These are phyloP conservation scores for Boletus pseudo-olivaceus DNA, from an alignment of 768 basidiomycete genomes.

Conservation along the genomic window DNA sequence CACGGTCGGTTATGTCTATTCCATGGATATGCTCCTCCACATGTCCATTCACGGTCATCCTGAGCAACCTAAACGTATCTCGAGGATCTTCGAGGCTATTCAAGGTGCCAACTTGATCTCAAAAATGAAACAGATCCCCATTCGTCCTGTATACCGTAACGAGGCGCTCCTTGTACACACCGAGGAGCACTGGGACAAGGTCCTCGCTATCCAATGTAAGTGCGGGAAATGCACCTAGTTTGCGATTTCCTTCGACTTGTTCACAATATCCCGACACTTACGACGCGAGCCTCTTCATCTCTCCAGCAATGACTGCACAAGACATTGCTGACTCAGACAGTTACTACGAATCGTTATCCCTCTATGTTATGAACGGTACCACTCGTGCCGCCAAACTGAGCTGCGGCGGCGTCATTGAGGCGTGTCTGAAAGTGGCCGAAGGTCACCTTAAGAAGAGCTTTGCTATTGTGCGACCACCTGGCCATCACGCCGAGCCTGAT, in stretches of 20 bases:
- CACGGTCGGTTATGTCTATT: constrained; percentile 83
- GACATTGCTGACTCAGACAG: constrained; percentile 70
- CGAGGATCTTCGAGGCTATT: constrained; percentile 66
- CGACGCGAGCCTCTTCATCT: constrained; percentile 9
- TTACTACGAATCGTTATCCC: constrained; percentile 88
- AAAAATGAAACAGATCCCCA: constrained; percentile 76
- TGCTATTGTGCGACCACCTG: constrained; percentile 95
- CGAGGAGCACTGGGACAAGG: constrained; percentile 89
- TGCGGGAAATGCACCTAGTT: constrained; percentile 12
- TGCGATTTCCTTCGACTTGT: constrained; percentile 3
- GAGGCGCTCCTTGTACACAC: constrained; percentile 90
- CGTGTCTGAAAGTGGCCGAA: constrained; percentile 79
- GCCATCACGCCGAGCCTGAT: constrained; percentile 97
- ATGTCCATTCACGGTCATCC: constrained; percentile 69
- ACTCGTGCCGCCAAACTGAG: constrained; percentile 83
- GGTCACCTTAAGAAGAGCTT: constrained; percentile 80
- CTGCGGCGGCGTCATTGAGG: constrained; percentile 93
- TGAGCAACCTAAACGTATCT: constrained; percentile 74
- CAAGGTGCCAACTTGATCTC: constrained; percentile 53
- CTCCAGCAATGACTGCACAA: constrained; percentile 68
- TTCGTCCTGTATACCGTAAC: constrained; percentile 66
- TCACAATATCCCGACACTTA: constrained; percentile 10
- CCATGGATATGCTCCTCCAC: constrained; percentile 83
- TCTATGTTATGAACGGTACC: constrained; percentile 87
- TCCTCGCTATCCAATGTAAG: constrained; percentile 79